Base-by-base conservation (phyloP, 441 rosid genomes). In the Raphanus hybrid region DNA sequence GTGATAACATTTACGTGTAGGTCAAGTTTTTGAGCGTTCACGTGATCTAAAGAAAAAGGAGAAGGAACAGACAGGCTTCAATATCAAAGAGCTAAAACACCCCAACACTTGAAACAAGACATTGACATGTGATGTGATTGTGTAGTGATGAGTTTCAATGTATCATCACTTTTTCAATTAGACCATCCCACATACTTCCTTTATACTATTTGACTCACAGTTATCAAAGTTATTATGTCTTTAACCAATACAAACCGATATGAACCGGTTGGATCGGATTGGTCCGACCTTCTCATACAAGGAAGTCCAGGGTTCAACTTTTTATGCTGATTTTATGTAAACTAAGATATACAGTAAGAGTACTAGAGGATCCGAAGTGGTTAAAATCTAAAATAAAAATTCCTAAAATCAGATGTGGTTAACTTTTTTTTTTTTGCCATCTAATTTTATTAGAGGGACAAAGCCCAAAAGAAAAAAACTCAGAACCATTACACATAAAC, bases 111-210 rank as follows among this genome's bases (percentile, higher is more conserved):
- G 16, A 27, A 60, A 60, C 3, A 57, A 78, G 71, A 73, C 78
- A 62, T 67, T 78, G 81, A 66, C 77, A 66, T 16, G 77, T 60
- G 81, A 67, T 61, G n/a, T 67, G 77, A 73, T 67, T 78, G 64
- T 35, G 23, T 72, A 72, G 77, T 78, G 81, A 72, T 66, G 73
- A 78, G 77, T 78, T 73, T 67, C 81, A 73, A 62, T 35, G 69
- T 26, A 67, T 72, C 77, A 55, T 15, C 45, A 35, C 70, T 67
- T 67, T 73, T 60, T 67, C 50, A 16, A 3, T 71, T 65, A 77
- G 71, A 66, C 76, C 81, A 71, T 59, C 73, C 76, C 76, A 77
- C 52, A 64, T 45, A 70, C 71, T 76, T 77, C 61, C 39, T 34
- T 23, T 18, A 23, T 64, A 69, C 69, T 76, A 37, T 76, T 50